Conservation (phyloP, 2,329 filamentous ascomycete genomes). For the Phyllosticta citriasiana region DNA sequence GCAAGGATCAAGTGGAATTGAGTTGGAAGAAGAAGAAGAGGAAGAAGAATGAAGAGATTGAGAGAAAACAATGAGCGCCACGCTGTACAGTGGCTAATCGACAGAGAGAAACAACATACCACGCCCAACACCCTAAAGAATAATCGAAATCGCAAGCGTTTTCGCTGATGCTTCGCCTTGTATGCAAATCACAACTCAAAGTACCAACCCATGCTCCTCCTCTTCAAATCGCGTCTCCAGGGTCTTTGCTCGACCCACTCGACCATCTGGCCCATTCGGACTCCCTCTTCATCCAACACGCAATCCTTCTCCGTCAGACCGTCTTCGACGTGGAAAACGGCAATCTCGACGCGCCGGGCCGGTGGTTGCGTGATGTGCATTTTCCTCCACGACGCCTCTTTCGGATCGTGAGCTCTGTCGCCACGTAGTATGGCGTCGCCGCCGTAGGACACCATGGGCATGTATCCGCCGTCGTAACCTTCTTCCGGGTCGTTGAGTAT, state of each 20-base stretch:
- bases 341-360: constrained; percentile 7
- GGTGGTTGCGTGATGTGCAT: constrained; percentile 8
- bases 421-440: not conserved
- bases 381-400: constrained; percentile 2
- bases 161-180: not conserved
- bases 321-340: not conserved
- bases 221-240: not conserved
- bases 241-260: not conserved
- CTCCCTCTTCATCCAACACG: constrained; percentile 2
- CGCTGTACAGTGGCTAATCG: not conserved
- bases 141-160: not conserved
- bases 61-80: not conserved
- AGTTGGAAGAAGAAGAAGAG: not conserved
- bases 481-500: constrained; percentile 2
- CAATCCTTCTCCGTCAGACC: constrained; percentile 1
- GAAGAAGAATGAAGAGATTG: not conserved
- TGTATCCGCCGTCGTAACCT: constrained; percentile 5
- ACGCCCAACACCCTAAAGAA: not conserved
- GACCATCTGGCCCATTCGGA: constrained; percentile 2
- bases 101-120: not conserved
- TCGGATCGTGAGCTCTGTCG: not conserved
- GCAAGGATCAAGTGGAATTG: not conserved
- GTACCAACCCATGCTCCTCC: constrained; percentile 5
- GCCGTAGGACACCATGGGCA: constrained; percentile 5
- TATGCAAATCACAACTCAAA: constrained; percentile 6